Evolutionary conservation across 2,329 filamentous ascomycete species (phyloP).

Genomic region (Trichophyton benhamiae): DNA sequence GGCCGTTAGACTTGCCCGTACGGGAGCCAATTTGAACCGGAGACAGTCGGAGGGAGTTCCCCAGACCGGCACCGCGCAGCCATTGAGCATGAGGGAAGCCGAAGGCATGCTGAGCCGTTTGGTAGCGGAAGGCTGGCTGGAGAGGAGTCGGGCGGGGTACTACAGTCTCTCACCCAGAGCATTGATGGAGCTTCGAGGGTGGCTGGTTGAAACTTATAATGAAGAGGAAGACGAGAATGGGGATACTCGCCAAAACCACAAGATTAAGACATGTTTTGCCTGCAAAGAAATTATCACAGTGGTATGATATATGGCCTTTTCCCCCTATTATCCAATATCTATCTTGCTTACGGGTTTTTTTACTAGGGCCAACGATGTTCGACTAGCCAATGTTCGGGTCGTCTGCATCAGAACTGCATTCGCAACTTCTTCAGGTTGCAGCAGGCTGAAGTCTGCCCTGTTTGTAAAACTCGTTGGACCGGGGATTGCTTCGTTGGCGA

Average conservation of each 20-base stretch:
- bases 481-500: slow-evolving; percentile 43
- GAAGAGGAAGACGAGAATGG: slow-evolving; percentile 47
- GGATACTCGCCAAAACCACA: slow-evolving; percentile 43
- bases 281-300: slow-evolving; percentile 83
- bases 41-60: slow-evolving; percentile 39
- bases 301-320: slow-evolving; percentile 22
- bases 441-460: slow-evolving; percentile 51
- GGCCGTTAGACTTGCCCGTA: slow-evolving; percentile 51
- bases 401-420: slow-evolving; percentile 67
- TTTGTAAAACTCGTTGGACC: slow-evolving; percentile 41
- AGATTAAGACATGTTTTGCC: slow-evolving; percentile 75
- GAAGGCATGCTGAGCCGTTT: slow-evolving; percentile 58
- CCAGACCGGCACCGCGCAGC: slow-evolving; percentile 29
- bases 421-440: slow-evolving; percentile 60
- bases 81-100: slow-evolving; percentile 65
- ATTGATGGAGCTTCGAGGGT: slow-evolving; percentile 71
- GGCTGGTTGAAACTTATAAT: slow-evolving; percentile 85
- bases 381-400: slow-evolving; percentile 52
- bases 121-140: slow-evolving; percentile 72
- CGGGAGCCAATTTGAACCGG: slow-evolving; percentile 17
- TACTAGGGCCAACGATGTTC: slow-evolving; percentile 59
- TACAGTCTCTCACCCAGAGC: slow-evolving; percentile 66
- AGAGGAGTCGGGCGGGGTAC: slow-evolving; percentile 57
- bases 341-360: neutral
- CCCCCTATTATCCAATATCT: neutral